Percentiles rank a stretch among this genome's conserved stretches.
These are phyloP conservation scores for Anethum foeniculum DNA, from an alignment of 140 eudicot genomes.

Conservation along the genomic window DNA sequence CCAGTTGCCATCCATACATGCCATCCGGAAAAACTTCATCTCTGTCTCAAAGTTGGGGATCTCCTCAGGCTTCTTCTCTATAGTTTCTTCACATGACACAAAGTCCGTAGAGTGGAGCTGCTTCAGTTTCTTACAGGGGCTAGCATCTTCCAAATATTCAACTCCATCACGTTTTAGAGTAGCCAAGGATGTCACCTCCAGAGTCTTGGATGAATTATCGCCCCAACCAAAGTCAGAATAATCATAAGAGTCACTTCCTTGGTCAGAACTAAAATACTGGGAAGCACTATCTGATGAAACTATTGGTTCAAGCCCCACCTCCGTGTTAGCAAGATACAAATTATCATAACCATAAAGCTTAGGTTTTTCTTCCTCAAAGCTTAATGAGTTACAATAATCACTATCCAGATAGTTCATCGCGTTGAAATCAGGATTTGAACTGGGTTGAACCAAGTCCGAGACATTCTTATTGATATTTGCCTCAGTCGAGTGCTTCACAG, in stretches of 20 bases:
- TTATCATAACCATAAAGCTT: conserved; percentile 19
- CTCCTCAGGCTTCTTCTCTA: conserved; percentile 31
- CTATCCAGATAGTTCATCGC: conserved; percentile 15
- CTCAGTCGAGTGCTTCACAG: conserved; percentile 30
- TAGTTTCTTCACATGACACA: conserved; percentile 24
- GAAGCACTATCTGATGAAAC: conserved; percentile 29
- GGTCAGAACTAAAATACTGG: conserved; percentile 51
- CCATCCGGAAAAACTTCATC: conserved; percentile 50
- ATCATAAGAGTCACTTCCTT: conserved; percentile 76
- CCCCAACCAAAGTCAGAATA: conserved; percentile 70
- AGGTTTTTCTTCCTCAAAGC: conserved; percentile 54
- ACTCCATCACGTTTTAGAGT: conserved; percentile 37
- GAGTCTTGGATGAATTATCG: conserved; percentile 43
- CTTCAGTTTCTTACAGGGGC: conserved; percentile 55
- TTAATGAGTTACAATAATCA: conserved; percentile 18
- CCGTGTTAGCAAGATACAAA: conserved; percentile 19
- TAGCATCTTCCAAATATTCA: conserved; percentile 38
- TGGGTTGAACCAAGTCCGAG: conserved; percentile 17
- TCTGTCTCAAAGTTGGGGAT: conserved; percentile 37
- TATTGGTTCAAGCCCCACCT: conserved; percentile 26
- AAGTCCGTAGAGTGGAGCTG: conserved; percentile 23
- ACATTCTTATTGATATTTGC: conserved; percentile 26
- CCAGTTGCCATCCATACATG: conserved; percentile 69
- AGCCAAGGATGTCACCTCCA: conserved; percentile 67
- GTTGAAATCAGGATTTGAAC: conserved; percentile 19